Base-by-base conservation (phyloP, 1,284 basidiomycete species). In the Inonotus hispidus region DNA sequence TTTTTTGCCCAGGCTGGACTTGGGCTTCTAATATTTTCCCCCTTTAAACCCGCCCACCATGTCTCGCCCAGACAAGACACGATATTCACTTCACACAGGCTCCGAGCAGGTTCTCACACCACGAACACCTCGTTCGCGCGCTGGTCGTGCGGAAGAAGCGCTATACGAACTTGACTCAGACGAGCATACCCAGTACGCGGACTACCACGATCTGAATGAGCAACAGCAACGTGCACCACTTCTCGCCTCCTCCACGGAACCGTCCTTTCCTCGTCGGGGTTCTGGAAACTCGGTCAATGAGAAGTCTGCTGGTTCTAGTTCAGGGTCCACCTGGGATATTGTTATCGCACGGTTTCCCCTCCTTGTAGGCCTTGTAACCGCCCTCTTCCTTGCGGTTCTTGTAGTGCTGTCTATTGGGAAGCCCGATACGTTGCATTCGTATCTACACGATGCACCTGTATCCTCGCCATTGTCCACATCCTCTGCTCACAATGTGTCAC, bases 111-210 rank as follows among this genome's bases (percentile, higher is more conserved):
- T 70, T 41, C 73, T 86, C 10, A 85, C 83, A 10, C 85, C 85
- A 1, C 76, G 84, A 54, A 87, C 85, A 35, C 85, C 85, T 57
- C 84, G 82, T 68, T 82, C 82, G 37, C 80, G 81, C 66, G 76
- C 81, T 39, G 83, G 82, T 41, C 76, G 78, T 66, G 79, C 80
- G 53, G 83, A 85, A 66, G 82, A 83, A 68, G 79, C 75, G 2
- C 77, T 78, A 66, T 76, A 76, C 2, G 77, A 78, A 50, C 68
- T 75, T n/a, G 80, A 82, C 62, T 71, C 80, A 10, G 73, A 71
- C 16, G 75, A 79, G 61, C 73, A 76, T 38, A 49, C 61, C 19
- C 64, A 64, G 14, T 56, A 57, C 53, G 73, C 77, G n/a, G 35
- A 63, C 32, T 53, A 49, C 14, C 19, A 46, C 23, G 49, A 39